A percentile compares a stretch with the other conserved stretches of the same genome.
Conservation (phyloP, 768 basidiomycete species). For the Candolleomyces eurysporus region DNA sequence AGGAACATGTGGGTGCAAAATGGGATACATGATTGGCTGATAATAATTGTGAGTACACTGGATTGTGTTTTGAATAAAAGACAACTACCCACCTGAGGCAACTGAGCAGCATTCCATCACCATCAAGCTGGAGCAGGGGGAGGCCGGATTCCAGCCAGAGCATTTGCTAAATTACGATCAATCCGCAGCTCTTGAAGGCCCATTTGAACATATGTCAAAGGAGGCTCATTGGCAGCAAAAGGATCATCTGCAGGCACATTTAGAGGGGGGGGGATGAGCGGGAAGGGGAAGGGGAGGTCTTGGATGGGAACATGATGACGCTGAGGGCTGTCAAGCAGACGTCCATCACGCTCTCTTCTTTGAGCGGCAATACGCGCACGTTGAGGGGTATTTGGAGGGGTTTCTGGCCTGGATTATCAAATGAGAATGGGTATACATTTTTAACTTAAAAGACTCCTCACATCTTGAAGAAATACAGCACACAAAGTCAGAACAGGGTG, state of each 20-base stretch:
- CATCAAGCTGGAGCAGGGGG: not conserved
- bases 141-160: not conserved
- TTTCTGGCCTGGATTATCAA: constrained; percentile 1
- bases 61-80: not conserved
- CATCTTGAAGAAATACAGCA: not conserved
- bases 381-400: constrained; percentile 8
- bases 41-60: not conserved
- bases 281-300: too few species aligned
- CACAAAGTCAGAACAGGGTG: not conserved
- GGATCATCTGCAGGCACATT: not conserved
- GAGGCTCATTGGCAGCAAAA: not conserved
- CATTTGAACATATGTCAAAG: not conserved
- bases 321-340: not conserved
- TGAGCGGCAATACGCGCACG: too few species aligned
- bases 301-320: not conserved
- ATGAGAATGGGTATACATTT: not conserved
- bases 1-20: not conserved
- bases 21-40: not conserved
- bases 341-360: too few species aligned
- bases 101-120: not conserved
- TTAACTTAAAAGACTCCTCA: not conserved
- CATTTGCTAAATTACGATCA: not conserved
- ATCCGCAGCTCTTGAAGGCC: not conserved
- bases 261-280: not conserved
- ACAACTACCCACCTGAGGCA: not conserved